phyloP scores from a whole-genome alignment of 495 filamentous ascomycete genomes.

The Astrothelium subdiscretum region DNA sequence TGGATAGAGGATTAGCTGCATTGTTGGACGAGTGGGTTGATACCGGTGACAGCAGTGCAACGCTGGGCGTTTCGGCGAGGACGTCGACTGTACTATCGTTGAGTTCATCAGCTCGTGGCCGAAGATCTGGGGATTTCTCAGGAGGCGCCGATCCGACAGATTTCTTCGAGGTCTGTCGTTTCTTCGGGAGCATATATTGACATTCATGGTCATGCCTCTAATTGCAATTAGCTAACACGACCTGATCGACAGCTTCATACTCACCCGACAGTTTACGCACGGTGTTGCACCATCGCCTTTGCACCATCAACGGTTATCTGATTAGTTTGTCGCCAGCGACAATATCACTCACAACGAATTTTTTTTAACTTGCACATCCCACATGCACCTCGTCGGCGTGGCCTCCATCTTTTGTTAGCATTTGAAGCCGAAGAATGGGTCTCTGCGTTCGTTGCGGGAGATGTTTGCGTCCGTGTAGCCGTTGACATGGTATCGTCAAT shows the following conservation, averaged over 20 bases:
- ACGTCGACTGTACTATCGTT: background rate
- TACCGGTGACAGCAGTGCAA: background rate
- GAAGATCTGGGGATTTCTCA: background rate
- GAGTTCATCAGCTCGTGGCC: background rate
- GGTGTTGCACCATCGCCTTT: background rate
- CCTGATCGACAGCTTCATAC: background rate
- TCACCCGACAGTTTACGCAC: background rate
- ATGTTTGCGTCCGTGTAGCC: background rate
- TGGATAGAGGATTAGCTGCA: background rate
- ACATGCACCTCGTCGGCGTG: background rate
- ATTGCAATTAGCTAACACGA: background rate
- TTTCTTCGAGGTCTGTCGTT: background rate
- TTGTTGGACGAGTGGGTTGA: background rate
- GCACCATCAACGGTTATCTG: background rate
- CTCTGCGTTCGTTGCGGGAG: background rate
- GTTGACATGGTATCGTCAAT: background rate
- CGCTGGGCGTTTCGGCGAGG: background rate
- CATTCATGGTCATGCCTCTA: background rate
- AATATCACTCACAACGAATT: background rate
- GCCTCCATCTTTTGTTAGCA: background rate
- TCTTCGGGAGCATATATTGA: background rate
- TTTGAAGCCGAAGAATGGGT: background rate
- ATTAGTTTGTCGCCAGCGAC: background rate
- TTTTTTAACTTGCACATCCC: background rate
- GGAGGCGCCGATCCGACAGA: background rate